Conservation (phyloP, 2,329 filamentous ascomycete genomes). For the Fusarium caatingaense region DNA sequence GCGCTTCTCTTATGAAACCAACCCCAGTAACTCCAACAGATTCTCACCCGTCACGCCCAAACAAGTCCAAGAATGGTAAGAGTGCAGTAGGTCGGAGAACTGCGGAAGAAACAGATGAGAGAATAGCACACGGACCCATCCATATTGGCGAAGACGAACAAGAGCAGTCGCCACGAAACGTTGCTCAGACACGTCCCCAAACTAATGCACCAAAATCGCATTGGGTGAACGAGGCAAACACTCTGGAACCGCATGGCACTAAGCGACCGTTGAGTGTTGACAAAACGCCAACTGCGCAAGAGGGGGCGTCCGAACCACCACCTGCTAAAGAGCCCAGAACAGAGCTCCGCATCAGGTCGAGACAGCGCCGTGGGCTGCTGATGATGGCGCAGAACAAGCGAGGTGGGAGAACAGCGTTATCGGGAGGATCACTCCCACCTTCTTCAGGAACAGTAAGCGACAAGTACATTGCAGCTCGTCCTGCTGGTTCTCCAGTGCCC, state of each 20-base stretch:
- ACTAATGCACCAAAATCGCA: not conserved
- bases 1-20: not conserved
- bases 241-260: not conserved
- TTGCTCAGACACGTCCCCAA: not conserved
- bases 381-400: slow-evolving; percentile 55
- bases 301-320: not conserved
- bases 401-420: not conserved
- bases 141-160: slow-evolving; percentile 1
- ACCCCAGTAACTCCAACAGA: not conserved
- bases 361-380: slow-evolving; percentile 61
- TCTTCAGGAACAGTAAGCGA: not conserved
- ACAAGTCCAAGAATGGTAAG: not conserved
- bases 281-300: not conserved
- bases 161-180: not conserved
- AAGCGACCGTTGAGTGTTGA: slow-evolving; percentile 20
- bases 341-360: slow-evolving; percentile 60
- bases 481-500: not conserved
- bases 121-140: not conserved
- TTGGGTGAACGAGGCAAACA: not conserved
- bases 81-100: not conserved
- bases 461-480: not conserved
- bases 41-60: not conserved
- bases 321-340: slow-evolving; percentile 52
- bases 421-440: not conserved
- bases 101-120: not conserved